Base-by-base conservation (phyloP, 2,329 filamentous ascomycete species). In the Sclerotinia borealis region DNA sequence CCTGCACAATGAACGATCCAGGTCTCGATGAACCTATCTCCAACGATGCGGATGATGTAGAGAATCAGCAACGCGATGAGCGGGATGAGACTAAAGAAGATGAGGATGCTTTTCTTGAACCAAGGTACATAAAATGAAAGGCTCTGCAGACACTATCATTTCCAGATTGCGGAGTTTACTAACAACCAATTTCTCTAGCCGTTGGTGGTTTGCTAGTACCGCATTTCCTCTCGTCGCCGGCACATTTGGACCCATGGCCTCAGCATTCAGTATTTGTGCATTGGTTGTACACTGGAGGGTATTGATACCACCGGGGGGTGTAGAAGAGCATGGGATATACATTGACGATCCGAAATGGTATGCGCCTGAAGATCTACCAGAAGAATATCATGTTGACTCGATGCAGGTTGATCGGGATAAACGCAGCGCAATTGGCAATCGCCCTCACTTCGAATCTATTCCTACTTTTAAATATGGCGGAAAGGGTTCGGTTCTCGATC, bases 391-490 rank as follows among this genome's bases (percentile, higher is more conserved):
- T 34, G 27, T 39, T 54, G 7, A 59, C 2, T 5, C 3, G 39
- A 17, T 47, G 15, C 64, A 87, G 85, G 89, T 83, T 90, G 55
- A 85, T 88, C 49, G 83, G 80, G 59, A 78, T 96, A 69, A 97
- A 97, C 71, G 90, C 88, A 3, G 79, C 88, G 2, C 93, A 93
- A 66, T 81, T 97, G 5, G 84, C 78, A 22, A 84, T 91, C 65
- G 93, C 92, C 19, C 78, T 96, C 37, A 75, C 88, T 1, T 90
- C 92, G 9, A 97, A 97, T 70, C 67, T 91, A 1, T 92, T 92
- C 66, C 81, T 97, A 1, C 81, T 97, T 0, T 83, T 95, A 68
- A 96, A 96, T 76, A 96, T 97, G 82, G 90, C 92, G 0, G 84
- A 85, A 63, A 82, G 87, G 7, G 83, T 96, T 8, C 85, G 91